Evolutionary conservation across 1,284 basidiomycete genomes (phyloP).

Genomic region (Malassezia pachydermatis): DNA sequence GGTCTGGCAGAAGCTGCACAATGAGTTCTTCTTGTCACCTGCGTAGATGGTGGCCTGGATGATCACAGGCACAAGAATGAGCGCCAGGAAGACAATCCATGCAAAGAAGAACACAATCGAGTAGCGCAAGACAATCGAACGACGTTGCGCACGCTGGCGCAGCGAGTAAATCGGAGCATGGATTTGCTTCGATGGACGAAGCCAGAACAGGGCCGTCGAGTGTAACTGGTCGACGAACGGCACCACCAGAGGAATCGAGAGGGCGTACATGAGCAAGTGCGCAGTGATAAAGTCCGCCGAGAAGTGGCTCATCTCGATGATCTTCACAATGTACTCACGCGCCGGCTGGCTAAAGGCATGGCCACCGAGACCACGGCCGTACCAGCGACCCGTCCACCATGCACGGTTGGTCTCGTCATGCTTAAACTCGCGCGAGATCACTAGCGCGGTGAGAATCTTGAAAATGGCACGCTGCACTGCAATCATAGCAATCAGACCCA

Average conservation of each 20-base stretch:
- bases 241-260: slow-evolving; percentile 54
- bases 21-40: slow-evolving; percentile 3
- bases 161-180: slow-evolving; percentile 65
- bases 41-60: slow-evolving; percentile 21
- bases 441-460: slow-evolving; percentile 45
- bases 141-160: slow-evolving; percentile 43
- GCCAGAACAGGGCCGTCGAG: slow-evolving; percentile 50
- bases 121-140: slow-evolving; percentile 56
- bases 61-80: slow-evolving; percentile 51
- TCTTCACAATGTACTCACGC: slow-evolving; percentile 48
- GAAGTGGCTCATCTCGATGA: slow-evolving; percentile 47
- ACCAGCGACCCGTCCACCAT: slow-evolving; percentile 48
- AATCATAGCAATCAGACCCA: slow-evolving; percentile 49
- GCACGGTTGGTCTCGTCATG: slow-evolving; percentile 49
- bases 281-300: slow-evolving; percentile 42
- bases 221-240: slow-evolving; percentile 41
- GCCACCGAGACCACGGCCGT: slow-evolving; percentile 45
- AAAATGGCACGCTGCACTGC: slow-evolving; percentile 47
- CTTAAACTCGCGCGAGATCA: slow-evolving; percentile 47
- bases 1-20: slow-evolving; percentile 14
- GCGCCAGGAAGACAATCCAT: slow-evolving; percentile 64
- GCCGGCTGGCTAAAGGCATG: slow-evolving; percentile 47
- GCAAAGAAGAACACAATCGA: slow-evolving; percentile 67
- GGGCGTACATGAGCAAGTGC: slow-evolving; percentile 43
- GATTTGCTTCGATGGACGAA: slow-evolving; percentile 54